Evolutionary conservation across 768 basidiomycete species (phyloP).

Genomic region (Auriscalpium vulgare): DNA sequence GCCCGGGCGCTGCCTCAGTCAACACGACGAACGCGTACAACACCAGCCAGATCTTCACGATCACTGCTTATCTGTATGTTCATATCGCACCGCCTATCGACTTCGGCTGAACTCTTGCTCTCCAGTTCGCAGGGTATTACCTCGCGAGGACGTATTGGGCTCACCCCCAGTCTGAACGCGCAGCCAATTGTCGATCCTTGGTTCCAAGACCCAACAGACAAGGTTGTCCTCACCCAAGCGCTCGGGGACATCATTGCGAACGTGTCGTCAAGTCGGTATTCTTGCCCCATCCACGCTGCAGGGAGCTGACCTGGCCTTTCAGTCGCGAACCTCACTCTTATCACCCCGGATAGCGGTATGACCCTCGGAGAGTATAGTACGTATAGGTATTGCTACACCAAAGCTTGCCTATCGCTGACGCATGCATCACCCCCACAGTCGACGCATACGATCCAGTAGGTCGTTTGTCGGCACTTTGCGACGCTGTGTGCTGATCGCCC

Average conservation of each 20-base stretch:
- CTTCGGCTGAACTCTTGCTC: not conserved
- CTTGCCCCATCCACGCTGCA: not conserved
- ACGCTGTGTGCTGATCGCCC: conserved; percentile 25
- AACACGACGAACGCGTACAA: conserved; percentile 46
- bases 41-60: conserved; percentile 47
- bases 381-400: conserved; percentile 7
- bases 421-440: conserved; percentile 11
- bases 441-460: conserved; percentile 23
- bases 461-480: not conserved
- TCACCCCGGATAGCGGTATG: conserved; percentile 53
- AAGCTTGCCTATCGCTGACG: not conserved
- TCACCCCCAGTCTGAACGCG: conserved; percentile 42
- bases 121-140: conserved; percentile 47
- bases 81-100: conserved; percentile 8
- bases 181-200: conserved; percentile 45
- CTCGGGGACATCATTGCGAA: conserved; percentile 40
- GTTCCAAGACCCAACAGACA: conserved; percentile 52
- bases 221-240: conserved; percentile 39
- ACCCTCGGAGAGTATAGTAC: conserved; percentile 45
- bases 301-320: not conserved
- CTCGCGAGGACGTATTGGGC: conserved; percentile 55
- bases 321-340: conserved; percentile 46
- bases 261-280: conserved; percentile 30
- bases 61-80: conserved; percentile 47
- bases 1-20: conserved; percentile 49